Evolutionary conservation across 768 basidiomycete species (phyloP).

Genomic region (Leccinum uliginosum): DNA sequence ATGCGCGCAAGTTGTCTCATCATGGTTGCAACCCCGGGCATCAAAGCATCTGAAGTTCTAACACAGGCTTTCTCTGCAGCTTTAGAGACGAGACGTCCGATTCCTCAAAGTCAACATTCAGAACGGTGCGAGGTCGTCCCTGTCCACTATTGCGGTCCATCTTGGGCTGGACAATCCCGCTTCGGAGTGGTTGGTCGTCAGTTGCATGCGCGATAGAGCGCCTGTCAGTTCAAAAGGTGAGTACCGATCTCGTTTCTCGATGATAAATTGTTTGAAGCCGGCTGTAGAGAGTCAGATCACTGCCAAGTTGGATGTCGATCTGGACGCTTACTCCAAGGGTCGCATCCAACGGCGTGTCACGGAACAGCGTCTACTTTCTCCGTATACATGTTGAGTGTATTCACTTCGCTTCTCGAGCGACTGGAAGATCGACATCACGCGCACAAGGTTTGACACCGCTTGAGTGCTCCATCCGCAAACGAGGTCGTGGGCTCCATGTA

Average conservation of each 20-base stretch:
- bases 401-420: too few species aligned
- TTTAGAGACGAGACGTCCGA: constrained; percentile 47
- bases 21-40: constrained; percentile 77
- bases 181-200: constrained; percentile 68
- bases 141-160: neutral
- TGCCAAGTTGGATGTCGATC: too few species aligned
- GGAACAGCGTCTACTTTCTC: too few species aligned
- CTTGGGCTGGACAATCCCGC: constrained; percentile 49
- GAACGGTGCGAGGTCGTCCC: constrained; percentile 50
- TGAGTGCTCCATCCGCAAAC: too few species aligned
- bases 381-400: too few species aligned
- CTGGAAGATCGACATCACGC: too few species aligned
- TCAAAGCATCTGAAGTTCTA: constrained; percentile 58
- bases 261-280: too few species aligned
- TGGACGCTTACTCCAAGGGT: too few species aligned
- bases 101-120: constrained; percentile 76
- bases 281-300: too few species aligned
- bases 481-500: too few species aligned
- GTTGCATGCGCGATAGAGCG: constrained; percentile 79
- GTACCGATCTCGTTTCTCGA: constrained; percentile 1
- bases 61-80: constrained; percentile 54
- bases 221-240: constrained; percentile 76
- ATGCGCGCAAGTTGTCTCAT: constrained; percentile 60
- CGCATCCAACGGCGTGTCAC: too few species aligned
- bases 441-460: too few species aligned